Percentiles rank a stretch among this genome's conserved stretches.
Conservation (phyloP, 768 basidiomycete genomes). For the Tricholoma flavovirens region DNA sequence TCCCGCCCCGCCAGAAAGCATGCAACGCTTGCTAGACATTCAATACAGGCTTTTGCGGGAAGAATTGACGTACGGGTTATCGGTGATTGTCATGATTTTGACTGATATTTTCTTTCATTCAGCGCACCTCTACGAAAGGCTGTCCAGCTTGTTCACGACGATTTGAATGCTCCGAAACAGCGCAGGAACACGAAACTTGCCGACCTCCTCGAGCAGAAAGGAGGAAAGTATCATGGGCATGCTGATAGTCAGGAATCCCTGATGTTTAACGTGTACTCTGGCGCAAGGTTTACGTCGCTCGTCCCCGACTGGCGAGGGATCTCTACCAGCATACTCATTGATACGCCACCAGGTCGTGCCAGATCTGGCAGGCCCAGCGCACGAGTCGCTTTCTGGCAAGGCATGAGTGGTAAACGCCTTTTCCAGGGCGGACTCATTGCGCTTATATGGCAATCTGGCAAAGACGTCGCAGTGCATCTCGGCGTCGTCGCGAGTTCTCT, state of each 20-base stretch:
- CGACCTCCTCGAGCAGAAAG: slow-evolving; percentile 42
- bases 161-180: slow-evolving; percentile 24
- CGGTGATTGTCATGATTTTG: neutral
- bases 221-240: slow-evolving; percentile 52
- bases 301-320: slow-evolving; percentile 49
- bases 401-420: slow-evolving; percentile 51
- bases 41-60: slow-evolving; percentile 74
- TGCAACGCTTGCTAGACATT: slow-evolving; percentile 64
- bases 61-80: slow-evolving; percentile 50
- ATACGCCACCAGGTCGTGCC: slow-evolving; percentile 53
- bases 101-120: neutral
- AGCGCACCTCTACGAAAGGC: slow-evolving; percentile 52
- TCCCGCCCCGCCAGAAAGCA: slow-evolving; percentile 47
- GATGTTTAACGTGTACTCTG: slow-evolving; percentile 61
- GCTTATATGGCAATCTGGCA: slow-evolving; percentile 40
- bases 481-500: slow-evolving; percentile 42
- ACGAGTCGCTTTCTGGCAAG: slow-evolving; percentile 58
- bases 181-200: slow-evolving; percentile 32
- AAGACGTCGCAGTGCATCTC: slow-evolving; percentile 40
- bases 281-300: slow-evolving; percentile 40
- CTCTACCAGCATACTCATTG: slow-evolving; percentile 38
- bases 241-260: slow-evolving; percentile 38
- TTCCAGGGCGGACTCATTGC: slow-evolving; percentile 60
- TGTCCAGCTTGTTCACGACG: slow-evolving; percentile 42
- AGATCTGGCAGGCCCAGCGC: slow-evolving; percentile 30